Evolutionary conservation across 805 yeast species (phyloP).

Genomic region (Lachancea thermotolerans): DNA sequence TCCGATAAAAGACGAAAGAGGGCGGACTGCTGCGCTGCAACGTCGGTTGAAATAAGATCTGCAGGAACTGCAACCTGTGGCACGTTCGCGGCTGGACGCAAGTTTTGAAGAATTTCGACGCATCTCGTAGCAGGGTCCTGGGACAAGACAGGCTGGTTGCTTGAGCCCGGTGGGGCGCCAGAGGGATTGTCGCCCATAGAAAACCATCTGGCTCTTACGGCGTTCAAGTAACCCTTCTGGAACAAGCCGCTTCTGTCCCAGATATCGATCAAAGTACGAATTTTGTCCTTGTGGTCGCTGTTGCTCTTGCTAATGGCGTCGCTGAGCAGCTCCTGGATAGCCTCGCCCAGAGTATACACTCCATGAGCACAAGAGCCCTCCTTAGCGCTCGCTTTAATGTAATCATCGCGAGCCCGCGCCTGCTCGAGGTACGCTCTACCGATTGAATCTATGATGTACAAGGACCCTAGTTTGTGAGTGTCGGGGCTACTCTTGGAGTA

Average conservation of each 20-base stretch:
- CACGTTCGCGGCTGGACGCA: constrained; percentile 14
- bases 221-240: constrained; percentile 45
- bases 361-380: constrained; percentile 75
- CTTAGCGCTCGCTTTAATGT: constrained; percentile 43
- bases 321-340: constrained; percentile 57
- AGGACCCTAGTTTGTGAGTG: constrained; percentile 81
- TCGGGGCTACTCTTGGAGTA: constrained; percentile 67
- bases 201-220: constrained; percentile 55
- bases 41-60: constrained; percentile 21
- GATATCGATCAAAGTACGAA: constrained; percentile 78
- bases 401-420: constrained; percentile 50
- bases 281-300: constrained; percentile 60
- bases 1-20: constrained; percentile 35
- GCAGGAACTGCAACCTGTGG: constrained; percentile 21
- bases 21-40: constrained; percentile 36
- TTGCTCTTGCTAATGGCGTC: constrained; percentile 53
- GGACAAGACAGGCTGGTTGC: constrained; percentile 50
- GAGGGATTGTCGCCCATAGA: constrained; percentile 20
- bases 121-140: constrained; percentile 31
- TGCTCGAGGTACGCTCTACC: constrained; percentile 79
- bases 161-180: constrained; percentile 35
- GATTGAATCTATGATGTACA: constrained; percentile 88
- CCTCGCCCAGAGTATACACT: constrained; percentile 53
- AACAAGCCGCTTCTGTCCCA: constrained; percentile 88
- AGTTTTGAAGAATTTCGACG: constrained; percentile 25